A percentile compares a stretch with the other conserved stretches of the same genome.
phyloP scores from a whole-genome alignment of 345 rosid genomes.

The Citrus medica region DNA sequence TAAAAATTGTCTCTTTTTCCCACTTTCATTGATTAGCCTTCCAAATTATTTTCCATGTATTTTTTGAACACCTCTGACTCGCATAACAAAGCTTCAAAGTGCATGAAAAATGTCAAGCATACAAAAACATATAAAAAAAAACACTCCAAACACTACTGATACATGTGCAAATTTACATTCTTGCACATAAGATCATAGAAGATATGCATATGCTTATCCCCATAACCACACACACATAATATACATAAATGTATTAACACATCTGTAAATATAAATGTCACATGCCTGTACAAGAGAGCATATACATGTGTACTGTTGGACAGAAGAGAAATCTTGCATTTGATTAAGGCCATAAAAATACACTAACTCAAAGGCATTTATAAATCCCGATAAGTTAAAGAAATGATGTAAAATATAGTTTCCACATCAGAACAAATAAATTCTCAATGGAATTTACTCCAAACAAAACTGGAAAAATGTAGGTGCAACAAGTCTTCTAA shows the following conservation, averaged over 20 bases:
- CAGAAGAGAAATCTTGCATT: background rate
- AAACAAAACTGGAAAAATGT: background rate
- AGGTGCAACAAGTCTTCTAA: background rate
- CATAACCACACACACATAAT: background rate
- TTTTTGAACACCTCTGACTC: background rate
- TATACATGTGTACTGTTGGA: background rate
- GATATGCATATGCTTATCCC: background rate
- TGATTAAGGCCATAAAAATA: background rate
- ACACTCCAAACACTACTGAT: too few relatives aligned
- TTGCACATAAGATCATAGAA: background rate
- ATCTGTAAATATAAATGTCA: background rate
- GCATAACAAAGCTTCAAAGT: background rate
- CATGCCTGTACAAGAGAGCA: too few relatives aligned
- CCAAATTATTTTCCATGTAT: background rate
- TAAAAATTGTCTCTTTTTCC: background rate
- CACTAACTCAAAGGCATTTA: background rate
- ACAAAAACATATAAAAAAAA: too few relatives aligned
- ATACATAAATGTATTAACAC: background rate
- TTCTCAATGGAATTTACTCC: background rate
- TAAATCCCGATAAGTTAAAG: background rate
- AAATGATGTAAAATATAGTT: background rate
- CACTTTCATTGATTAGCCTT: background rate
- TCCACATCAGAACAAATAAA: background rate
- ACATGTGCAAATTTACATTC: background rate
- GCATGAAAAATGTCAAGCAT: background rate